A percentile compares a stretch with the other conserved stretches of the same genome.
phyloP scores from a whole-genome alignment of 2,329 filamentous ascomycete genomes.

The Gremmenia infestans region DNA sequence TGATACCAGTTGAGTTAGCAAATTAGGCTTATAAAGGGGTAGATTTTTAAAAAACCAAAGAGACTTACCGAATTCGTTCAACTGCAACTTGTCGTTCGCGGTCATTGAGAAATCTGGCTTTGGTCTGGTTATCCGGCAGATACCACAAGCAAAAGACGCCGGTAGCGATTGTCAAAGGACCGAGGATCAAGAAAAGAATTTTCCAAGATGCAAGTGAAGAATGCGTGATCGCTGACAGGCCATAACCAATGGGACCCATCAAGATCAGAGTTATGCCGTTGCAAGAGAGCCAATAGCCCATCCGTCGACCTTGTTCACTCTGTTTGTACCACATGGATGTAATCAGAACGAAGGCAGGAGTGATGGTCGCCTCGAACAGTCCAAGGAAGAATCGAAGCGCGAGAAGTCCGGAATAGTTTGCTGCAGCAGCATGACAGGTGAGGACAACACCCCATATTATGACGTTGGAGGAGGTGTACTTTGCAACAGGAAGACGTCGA shows the following conservation, averaged over 20 bases:
- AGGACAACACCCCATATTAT: conserved; percentile 35
- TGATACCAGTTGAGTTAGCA: no score
- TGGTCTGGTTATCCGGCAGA: conserved; percentile 11
- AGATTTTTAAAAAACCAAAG: no score
- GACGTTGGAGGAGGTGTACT: conserved; percentile 10
- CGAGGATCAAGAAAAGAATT: conserved; percentile 39
- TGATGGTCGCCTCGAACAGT: conserved; percentile 48
- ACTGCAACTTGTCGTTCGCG: conserved; percentile 15
- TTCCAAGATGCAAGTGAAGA: conserved; percentile 38
- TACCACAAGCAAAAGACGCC: conserved; percentile 1
- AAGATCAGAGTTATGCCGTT: background rate
- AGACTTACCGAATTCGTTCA: conserved; percentile 9
- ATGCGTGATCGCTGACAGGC: conserved; percentile 43
- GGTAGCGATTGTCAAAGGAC: conserved; percentile 3
- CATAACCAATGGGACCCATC: conserved; percentile 35
- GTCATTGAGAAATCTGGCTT: conserved; percentile 9
- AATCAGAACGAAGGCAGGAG: conserved; percentile 51
- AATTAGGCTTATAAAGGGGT: no score
- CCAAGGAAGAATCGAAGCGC: conserved; percentile 51
- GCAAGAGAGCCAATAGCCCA: conserved; percentile 43
- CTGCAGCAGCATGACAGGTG: conserved; percentile 32
- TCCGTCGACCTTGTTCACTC: conserved; percentile 37
- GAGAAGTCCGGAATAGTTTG: conserved; percentile 34
- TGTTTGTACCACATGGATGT: conserved; percentile 35
- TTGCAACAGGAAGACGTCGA: background rate